phyloP scores from a whole-genome alignment of 495 filamentous ascomycete genomes.

The Cercophora samala region DNA sequence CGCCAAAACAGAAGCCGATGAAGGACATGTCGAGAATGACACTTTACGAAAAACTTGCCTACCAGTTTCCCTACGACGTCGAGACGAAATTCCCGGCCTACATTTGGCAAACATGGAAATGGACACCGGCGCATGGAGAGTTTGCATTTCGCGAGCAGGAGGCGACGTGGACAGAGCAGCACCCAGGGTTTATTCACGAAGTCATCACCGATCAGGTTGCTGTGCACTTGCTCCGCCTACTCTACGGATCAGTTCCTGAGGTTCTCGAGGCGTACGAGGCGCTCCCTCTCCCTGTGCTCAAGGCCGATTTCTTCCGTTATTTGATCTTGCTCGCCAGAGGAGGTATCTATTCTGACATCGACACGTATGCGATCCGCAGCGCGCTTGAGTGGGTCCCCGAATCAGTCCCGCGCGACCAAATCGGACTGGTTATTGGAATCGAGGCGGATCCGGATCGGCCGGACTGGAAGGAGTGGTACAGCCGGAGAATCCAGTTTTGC shows the following conservation, averaged over 20 bases:
- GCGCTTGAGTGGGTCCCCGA: constrained; percentile 84
- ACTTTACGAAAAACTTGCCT: constrained; percentile 78
- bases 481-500: constrained; percentile 92
- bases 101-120: constrained; percentile 99
- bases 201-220: constrained; percentile 91
- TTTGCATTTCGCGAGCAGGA: constrained; percentile 80
- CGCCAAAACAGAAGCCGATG: constrained; percentile 41
- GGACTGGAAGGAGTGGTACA: constrained; percentile 96
- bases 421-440: constrained; percentile 89
- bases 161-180: constrained; percentile 84
- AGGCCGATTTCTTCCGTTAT: constrained; percentile 98
- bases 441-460: constrained; percentile 91
- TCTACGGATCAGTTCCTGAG: constrained; percentile 85
- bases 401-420: constrained; percentile 65
- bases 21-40: constrained; percentile 58
- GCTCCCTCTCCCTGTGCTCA: constrained; percentile 81
- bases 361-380: constrained; percentile 78
- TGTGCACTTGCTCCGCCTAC: constrained; percentile 71
- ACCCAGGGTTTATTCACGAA: constrained; percentile 92
- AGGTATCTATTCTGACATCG: constrained; percentile 95
- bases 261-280: constrained; percentile 89
- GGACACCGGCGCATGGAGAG: constrained; percentile 72
- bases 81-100: constrained; percentile 89
- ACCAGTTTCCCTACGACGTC: constrained; percentile 90
- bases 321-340: constrained; percentile 89